Percentiles rank a stretch among this genome's conserved stretches.
Evolutionary conservation across 208 protist genomes (phyloP).

Genomic region (Trypanosoma platydactyli): DNA sequence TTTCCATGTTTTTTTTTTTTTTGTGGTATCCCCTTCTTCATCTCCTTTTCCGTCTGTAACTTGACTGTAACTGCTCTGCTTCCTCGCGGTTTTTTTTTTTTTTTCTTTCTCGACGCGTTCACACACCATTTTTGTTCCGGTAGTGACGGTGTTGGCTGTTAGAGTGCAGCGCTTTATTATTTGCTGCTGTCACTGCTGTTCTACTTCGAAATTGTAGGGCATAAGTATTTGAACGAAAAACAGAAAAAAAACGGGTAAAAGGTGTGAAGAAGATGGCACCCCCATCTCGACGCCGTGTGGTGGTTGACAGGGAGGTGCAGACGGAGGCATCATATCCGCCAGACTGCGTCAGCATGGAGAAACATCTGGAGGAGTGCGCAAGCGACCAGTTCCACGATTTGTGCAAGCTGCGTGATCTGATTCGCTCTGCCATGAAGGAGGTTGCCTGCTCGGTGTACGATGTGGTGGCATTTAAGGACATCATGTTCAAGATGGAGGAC

Average conservation of each 20-base stretch:
- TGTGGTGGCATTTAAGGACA: constrained; percentile 87
- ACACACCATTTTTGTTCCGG: no score
- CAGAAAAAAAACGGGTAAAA: constrained; percentile 2
- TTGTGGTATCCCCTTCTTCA: not conserved
- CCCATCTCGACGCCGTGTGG: constrained; percentile 24
- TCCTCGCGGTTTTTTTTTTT: constrained; percentile 12
- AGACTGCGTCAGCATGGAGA: constrained; percentile 43
- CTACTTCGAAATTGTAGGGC: no score
- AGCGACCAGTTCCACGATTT: constrained; percentile 81
- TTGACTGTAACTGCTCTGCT: constrained; percentile 24
- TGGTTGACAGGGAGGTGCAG: constrained; percentile 53
- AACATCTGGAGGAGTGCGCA: constrained; percentile 55
- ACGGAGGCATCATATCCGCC: constrained; percentile 83
- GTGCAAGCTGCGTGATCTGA: constrained; percentile 60
- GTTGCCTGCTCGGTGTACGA: constrained; percentile 85
- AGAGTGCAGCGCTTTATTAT: no score
- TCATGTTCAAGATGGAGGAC: constrained; percentile 80
- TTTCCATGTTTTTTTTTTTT: constrained; percentile 3
- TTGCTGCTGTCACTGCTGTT: no score
- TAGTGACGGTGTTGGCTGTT: no score
- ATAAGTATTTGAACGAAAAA: no score
- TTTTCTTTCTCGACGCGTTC: not conserved
- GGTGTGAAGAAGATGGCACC: not conserved
- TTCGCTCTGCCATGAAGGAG: constrained; percentile 65
- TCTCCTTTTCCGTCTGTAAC: not conserved